Evolutionary conservation across 2,329 filamentous ascomycete species (phyloP), one percentile per base, ranked within the genome.

Genomic region (Fusarium xylarioides): DNA sequence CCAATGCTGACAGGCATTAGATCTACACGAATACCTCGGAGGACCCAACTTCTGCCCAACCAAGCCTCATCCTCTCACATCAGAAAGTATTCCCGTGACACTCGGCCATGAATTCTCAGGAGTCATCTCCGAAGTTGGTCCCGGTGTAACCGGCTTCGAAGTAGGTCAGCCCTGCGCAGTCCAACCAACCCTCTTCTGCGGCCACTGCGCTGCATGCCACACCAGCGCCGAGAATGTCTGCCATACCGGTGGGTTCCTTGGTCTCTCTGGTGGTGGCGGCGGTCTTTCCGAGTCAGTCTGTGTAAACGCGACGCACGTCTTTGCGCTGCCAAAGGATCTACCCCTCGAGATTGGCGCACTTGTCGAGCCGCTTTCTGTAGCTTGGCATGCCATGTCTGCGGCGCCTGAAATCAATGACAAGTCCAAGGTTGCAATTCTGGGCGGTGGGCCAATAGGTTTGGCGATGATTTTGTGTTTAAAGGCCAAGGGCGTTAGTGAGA

Each of bases 71-170:
- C 86, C 86, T 4, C 79, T 91, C 28, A 92, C 90, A 1, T 82
- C 85, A 37, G 88, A 88, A 63, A 83, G 82, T 2, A 84, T 89
- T 40, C 91, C 90, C 7, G 84, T 91, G 15, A 90, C 86, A 0
- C 82, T 92, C 15, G 91, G 91, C 32, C 91, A 92, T 76, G 91
- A 92, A 76, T 90, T 92, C 79, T 88, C 86, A 7, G 91, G 90
- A 16, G 85, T 85, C 4, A 82, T 92, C 37, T 83, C 86, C 16
- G 88, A 91, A 71, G 81, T 92, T n/a, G 90, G 90, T 1, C 75
- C 82, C 0, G 84, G 81, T 2, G 86, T 90, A 4, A 79, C 75
- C 0, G 78, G 78, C 15, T 81, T 91, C 53, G 81, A 84, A 47
- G 77, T 86, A 3, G 90, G 90, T 3, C 86, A 92, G 68, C 81